Conservation (phyloP, 768 basidiomycete genomes). For the Suillus luteus region DNA sequence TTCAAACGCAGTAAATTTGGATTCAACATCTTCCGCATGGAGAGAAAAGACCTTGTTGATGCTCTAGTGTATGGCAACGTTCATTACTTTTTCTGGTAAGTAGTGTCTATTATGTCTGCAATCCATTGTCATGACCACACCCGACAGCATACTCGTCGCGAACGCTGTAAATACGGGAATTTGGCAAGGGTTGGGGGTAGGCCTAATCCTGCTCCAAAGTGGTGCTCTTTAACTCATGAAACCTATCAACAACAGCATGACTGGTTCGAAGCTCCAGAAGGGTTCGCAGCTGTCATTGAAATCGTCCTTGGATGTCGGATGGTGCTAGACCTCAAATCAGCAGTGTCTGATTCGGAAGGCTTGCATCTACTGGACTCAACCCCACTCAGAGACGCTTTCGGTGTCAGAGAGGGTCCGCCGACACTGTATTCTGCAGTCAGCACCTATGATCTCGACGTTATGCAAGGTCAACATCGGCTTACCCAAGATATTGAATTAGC, state of each 20-base stretch:
- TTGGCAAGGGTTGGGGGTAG: conserved; percentile 1
- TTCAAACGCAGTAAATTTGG: background rate
- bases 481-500: background rate
- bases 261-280: conserved; percentile 7
- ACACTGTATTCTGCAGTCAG: background rate
- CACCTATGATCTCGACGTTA: background rate
- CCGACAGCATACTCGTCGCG: background rate
- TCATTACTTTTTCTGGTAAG: conserved; percentile 6
- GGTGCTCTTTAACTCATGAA: background rate
- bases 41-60: background rate
- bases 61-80: conserved; percentile 5
- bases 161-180: conserved; percentile 1
- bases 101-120: background rate
- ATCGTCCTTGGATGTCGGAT: conserved; percentile 6
- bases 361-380: background rate
- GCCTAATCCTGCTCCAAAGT: background rate
- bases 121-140: background rate
- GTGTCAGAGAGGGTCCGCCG: conserved; percentile 1
- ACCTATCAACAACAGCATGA: background rate
- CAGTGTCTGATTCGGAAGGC: conserved; percentile 4
- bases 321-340: conserved; percentile 1
- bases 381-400: background rate
- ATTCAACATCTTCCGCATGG: conserved; percentile 2
- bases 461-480: background rate
- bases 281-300: conserved; percentile 6